phyloP scores from a whole-genome alignment of 2,329 filamentous ascomycete genomes.

The Fusarium sororula region DNA sequence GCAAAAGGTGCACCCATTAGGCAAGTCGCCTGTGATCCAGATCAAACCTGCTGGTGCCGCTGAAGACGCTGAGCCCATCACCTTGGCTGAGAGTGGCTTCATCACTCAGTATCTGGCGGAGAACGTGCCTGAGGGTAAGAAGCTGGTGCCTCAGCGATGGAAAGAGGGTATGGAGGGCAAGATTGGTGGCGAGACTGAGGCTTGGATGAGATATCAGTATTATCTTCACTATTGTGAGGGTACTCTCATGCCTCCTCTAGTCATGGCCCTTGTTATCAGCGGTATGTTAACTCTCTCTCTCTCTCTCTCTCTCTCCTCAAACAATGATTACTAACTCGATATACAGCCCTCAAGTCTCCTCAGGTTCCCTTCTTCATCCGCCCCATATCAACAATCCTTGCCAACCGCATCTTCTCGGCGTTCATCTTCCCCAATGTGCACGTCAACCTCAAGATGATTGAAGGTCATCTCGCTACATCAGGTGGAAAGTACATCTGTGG shows the following conservation, averaged over 20 bases:
- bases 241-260: constrained; percentile 77
- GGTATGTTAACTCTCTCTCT: constrained; percentile 48
- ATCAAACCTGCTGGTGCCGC: constrained; percentile 58
- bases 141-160: constrained; percentile 63
- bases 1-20: constrained; percentile 81
- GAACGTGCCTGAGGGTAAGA: constrained; percentile 58
- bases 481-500: constrained; percentile 60
- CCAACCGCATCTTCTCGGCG: constrained; percentile 50
- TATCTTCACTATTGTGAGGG: constrained; percentile 89
- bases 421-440: constrained; percentile 60
- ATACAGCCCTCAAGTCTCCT: constrained; percentile 54
- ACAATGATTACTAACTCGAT: background rate
- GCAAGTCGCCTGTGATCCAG: constrained; percentile 84
- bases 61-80: constrained; percentile 53
- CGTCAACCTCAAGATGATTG: constrained; percentile 59
- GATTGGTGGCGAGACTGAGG: constrained; percentile 68
- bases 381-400: constrained; percentile 59
- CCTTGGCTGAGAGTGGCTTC: constrained; percentile 83
- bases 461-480: constrained; percentile 58
- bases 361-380: constrained; percentile 63
- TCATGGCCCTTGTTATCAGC: constrained; percentile 69
- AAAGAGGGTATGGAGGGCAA: constrained; percentile 66
- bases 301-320: background rate
- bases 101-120: constrained; percentile 87
- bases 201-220: constrained; percentile 69